Base-by-base conservation (phyloP, 2,329 filamentous ascomycete species). In the Byssothecium circinans region DNA sequence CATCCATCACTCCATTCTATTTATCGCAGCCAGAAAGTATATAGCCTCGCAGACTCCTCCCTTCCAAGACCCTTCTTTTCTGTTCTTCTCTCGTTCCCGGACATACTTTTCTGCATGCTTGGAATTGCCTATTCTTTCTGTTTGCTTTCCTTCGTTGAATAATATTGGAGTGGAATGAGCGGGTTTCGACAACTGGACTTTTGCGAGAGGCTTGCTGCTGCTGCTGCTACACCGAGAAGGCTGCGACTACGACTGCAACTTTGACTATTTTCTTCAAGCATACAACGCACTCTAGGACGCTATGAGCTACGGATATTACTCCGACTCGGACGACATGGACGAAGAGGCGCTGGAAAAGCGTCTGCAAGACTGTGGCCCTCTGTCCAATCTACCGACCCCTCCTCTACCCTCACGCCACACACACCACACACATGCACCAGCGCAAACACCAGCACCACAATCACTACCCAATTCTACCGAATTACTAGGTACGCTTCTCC, bases 361-460 rank as follows among this genome's bases (percentile, higher is more conserved):
- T 56, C 69, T 73, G 52, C 69, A 66, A 33, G 66, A 53, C 44
- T 73, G 67, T 37, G 65, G 68, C 20, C 70, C 69, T 38, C 57
- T 72, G 33, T 72, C 69, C 25, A 71, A 67, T 54, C 57, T 73
- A 18, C 71, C 71, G 6, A 73, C 71, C 14, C 71, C 71, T 46
- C 71, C 71, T 17, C 18, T 37, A 37, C 35, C 32, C 6, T 18
- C 35, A 37, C 17, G 7, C 35, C 35, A 37, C 18, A n/a, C 12
- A 18, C 15, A 25, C n/a, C n/a, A 35, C 33, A n/a, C 40, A 49
- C 53, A 30, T 23, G 23, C 44, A 19, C 7, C 29, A 19, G 2
- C 33, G 42, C 43, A 49, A 36, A 38, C 50, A 43, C 43, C 50
- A 43, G 19, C 41, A 39, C 39, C 54, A 41, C 17, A 46, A 25